Evolutionary conservation across 2,329 filamentous ascomycete genomes (phyloP).

Genomic region (Westerdykella sp.): DNA sequence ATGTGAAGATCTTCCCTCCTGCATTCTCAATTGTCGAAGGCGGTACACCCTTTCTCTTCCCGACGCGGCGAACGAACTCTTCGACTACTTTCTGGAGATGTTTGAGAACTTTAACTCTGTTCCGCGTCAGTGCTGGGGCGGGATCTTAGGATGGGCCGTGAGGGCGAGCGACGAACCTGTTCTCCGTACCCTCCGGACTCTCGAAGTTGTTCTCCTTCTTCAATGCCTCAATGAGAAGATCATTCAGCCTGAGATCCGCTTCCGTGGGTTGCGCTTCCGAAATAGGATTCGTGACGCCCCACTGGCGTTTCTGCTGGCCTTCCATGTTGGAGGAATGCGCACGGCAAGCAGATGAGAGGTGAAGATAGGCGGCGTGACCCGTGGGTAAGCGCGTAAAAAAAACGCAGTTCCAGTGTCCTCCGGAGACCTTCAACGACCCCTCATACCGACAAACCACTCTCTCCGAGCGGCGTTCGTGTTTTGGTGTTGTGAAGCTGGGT

Average conservation of each 20-base stretch:
- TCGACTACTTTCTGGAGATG: slow-evolving; percentile 74
- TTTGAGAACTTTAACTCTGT: slow-evolving; percentile 64
- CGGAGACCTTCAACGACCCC: too few relatives aligned
- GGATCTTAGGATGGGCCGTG: neutral
- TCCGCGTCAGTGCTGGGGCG: slow-evolving; percentile 10
- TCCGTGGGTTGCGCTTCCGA: slow-evolving; percentile 70
- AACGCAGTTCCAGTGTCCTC: too few relatives aligned
- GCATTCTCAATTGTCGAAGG: slow-evolving; percentile 73
- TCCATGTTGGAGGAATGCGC: slow-evolving; percentile 22
- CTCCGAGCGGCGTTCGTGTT: too few relatives aligned
- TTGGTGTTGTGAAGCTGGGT: too few relatives aligned
- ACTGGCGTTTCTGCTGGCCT: slow-evolving; percentile 34
- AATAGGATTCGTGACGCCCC: slow-evolving; percentile 79
- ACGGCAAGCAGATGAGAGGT: neutral
- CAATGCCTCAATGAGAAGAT: slow-evolving; percentile 74
- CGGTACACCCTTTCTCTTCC: slow-evolving; percentile 65
- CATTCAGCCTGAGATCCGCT: slow-evolving; percentile 68
- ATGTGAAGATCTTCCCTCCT: slow-evolving; percentile 90
- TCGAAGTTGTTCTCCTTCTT: slow-evolving; percentile 91
- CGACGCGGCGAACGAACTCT: slow-evolving; percentile 81
- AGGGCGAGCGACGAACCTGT: slow-evolving; percentile 52
- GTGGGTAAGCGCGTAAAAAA: too few relatives aligned
- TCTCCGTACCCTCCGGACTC: slow-evolving; percentile 71
- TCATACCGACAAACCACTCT: too few relatives aligned
- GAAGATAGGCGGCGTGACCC: neutral